Percentiles rank a stretch among this genome's conserved stretches.
phyloP scores from a whole-genome alignment of 2,329 filamentous ascomycete species.

The Pseudocercospora cruenta region DNA sequence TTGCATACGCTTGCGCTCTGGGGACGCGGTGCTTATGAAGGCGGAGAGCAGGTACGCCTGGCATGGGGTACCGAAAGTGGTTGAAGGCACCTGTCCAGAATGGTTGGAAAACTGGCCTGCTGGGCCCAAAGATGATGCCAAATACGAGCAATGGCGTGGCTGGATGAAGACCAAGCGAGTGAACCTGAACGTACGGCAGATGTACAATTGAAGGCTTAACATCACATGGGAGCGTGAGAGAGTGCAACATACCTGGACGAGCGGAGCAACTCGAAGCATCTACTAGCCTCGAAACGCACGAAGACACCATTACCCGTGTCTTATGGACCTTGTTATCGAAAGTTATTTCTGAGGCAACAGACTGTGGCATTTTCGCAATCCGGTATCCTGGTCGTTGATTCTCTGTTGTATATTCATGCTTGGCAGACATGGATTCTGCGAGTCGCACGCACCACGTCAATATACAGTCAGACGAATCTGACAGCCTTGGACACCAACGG shows the following conservation, averaged over 20 bases:
- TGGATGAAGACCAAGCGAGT: constrained; percentile 90
- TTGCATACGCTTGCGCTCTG: constrained; percentile 72
- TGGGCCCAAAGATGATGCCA: constrained; percentile 33
- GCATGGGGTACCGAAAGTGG: constrained; percentile 90
- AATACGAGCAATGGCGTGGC: constrained; percentile 71
- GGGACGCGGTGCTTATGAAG: constrained; percentile 90
- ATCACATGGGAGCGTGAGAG: not conserved
- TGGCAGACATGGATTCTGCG: not conserved
- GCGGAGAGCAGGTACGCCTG: constrained; percentile 82
- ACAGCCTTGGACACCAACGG: not conserved
- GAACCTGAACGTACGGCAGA: constrained; percentile 54
- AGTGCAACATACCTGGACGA: not conserved
- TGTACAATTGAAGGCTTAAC: not conserved
- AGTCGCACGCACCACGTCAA: not conserved
- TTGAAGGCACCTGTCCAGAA: constrained; percentile 75
- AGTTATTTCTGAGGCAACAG: not conserved
- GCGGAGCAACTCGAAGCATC: not conserved
- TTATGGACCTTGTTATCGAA: not conserved
- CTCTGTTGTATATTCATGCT: not conserved
- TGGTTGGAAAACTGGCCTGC: constrained; percentile 76
- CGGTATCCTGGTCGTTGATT: not conserved
- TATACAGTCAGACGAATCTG: not conserved
- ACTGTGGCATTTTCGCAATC: not conserved
- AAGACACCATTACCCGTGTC: not conserved
- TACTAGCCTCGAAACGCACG: not conserved